Percentiles rank a stretch among this genome's conserved stretches.
These are phyloP conservation scores for Cystobasidium ongulense DNA, from an alignment of 768 basidiomycete genomes.

Conservation along the genomic window DNA sequence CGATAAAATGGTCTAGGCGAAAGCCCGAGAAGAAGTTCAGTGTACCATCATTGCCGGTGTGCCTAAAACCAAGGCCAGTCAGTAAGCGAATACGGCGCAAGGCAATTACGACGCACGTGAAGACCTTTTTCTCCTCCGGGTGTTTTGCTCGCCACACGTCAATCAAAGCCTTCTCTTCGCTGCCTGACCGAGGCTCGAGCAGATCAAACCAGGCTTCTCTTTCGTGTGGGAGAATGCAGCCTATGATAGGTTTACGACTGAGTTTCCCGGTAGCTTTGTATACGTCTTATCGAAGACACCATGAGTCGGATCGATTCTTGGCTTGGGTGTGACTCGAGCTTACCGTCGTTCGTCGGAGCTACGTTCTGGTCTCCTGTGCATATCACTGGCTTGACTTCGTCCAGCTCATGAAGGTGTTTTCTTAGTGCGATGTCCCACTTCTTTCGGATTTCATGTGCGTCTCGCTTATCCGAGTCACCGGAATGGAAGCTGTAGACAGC, in stretches of 20 bases:
- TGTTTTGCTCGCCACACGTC: slow-evolving; percentile 15
- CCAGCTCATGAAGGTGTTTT: background rate
- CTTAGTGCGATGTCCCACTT: slow-evolving; percentile 10
- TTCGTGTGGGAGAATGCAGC: slow-evolving; percentile 30
- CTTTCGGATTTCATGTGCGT: background rate
- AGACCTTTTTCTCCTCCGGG: slow-evolving; percentile 19
- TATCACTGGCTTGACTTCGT: slow-evolving; percentile 13
- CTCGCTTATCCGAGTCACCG: background rate
- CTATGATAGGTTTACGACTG: slow-evolving; percentile 2
- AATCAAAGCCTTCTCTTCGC: background rate
- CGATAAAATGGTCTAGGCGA: slow-evolving; percentile 25
- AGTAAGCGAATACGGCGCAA: background rate
- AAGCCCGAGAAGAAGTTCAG: slow-evolving; percentile 21
- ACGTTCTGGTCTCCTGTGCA: slow-evolving; percentile 24
- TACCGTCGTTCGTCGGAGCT: slow-evolving; percentile 16
- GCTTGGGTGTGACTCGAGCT: background rate
- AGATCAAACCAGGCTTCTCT: slow-evolving; percentile 18
- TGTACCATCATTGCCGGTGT: slow-evolving; percentile 9
- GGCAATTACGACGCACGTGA: background rate
- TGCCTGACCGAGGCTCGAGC: background rate
- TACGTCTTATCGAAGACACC: background rate
- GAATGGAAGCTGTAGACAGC: slow-evolving; percentile 21
- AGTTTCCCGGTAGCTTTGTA: slow-evolving; percentile 9
- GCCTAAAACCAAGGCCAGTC: background rate
- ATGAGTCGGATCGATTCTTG: background rate